Evolutionary conservation across 2,329 filamentous ascomycete species (phyloP).

Genomic region (Neofusicoccum parvum): DNA sequence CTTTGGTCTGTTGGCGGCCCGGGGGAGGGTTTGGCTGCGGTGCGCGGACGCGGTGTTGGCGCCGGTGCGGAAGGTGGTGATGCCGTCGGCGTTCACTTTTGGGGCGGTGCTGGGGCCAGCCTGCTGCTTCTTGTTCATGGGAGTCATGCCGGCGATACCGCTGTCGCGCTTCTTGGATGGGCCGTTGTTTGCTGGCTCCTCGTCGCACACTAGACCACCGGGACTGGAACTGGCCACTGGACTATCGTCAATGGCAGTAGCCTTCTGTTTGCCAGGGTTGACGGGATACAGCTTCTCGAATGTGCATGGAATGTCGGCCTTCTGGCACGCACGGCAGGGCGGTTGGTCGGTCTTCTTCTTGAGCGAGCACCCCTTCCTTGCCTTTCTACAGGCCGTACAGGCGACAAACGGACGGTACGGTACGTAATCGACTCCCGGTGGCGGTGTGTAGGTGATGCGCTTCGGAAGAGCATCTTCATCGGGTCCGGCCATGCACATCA

Average conservation of each 20-base stretch:
- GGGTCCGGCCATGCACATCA: not conserved
- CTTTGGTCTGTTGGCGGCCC: not conserved
- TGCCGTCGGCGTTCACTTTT: not conserved
- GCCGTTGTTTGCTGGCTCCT: too few relatives aligned
- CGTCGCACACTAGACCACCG: too few relatives aligned
- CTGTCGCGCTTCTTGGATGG: not conserved
- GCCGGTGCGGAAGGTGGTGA: not conserved
- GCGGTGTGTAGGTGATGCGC: conserved; percentile 12
- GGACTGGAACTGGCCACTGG: not conserved
- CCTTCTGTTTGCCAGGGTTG: conserved; percentile 1
- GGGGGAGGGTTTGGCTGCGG: not conserved
- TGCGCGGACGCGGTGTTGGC: not conserved
- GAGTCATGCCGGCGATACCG: not conserved
- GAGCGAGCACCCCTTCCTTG: conserved; percentile 35
- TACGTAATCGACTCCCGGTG: not conserved
- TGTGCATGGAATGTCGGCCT: conserved; percentile 31
- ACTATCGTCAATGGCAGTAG: not conserved
- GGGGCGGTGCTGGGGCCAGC: not conserved
- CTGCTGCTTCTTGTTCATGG: too few relatives aligned
- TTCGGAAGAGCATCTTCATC: not conserved
- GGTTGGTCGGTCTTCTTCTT: conserved; percentile 32
- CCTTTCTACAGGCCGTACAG: conserved; percentile 35
- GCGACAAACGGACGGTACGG: not conserved
- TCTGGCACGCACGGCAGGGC: conserved; percentile 37
- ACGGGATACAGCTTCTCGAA: conserved; percentile 29